Conservation (phyloP, 2,329 filamentous ascomycete genomes). For the Talaromyces sp. region DNA sequence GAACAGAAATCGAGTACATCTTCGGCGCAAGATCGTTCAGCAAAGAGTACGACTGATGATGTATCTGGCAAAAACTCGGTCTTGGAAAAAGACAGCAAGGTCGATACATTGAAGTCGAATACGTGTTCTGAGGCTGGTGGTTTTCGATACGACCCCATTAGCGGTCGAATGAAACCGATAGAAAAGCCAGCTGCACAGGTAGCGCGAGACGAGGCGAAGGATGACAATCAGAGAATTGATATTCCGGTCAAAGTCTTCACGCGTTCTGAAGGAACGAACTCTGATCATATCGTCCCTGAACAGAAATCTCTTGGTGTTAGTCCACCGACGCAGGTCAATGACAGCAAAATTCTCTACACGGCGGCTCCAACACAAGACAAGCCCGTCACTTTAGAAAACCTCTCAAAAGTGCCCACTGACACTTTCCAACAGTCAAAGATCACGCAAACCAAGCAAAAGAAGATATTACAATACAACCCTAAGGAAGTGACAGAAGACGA, state of each 20-base stretch:
- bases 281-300: background rate
- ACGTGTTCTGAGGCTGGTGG: background rate
- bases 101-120: background rate
- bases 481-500: constrained; percentile 24
- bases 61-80: background rate
- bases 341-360: background rate
- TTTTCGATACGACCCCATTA: constrained; percentile 13
- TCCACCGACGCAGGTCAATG: background rate
- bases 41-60: background rate
- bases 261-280: background rate
- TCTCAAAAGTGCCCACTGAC: background rate
- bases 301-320: background rate
- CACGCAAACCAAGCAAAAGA: background rate
- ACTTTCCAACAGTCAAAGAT: background rate
- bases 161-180: constrained; percentile 9
- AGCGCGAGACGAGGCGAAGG: background rate
- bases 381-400: background rate
- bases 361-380: background rate
- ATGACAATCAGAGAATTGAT: background rate
- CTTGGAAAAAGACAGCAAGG: background rate
- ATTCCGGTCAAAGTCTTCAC: background rate
- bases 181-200: background rate
- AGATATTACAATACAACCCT: background rate
- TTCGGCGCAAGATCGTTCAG: background rate
- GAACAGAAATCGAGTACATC: background rate